A percentile compares a stretch with the other conserved stretches of the same genome.
These are phyloP conservation scores for Candida andamanensis DNA, from an alignment of 805 yeast genomes.

Conservation along the genomic window DNA sequence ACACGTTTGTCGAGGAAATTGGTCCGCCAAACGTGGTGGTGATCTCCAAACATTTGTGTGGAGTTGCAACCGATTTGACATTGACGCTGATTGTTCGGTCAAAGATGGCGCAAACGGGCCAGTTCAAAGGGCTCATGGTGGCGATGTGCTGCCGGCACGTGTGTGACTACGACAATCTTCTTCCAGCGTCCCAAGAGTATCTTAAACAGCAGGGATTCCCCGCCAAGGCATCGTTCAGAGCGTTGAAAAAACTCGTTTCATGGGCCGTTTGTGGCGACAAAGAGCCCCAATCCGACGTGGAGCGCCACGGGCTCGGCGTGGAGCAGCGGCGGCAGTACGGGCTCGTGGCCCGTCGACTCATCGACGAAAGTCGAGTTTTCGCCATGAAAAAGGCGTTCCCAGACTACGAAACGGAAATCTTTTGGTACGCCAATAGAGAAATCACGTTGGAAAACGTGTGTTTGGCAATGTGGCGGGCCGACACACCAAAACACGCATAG, in stretches of 20 bases:
- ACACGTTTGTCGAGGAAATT: slow-evolving; percentile 23
- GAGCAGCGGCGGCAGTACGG: no score
- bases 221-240: slow-evolving; percentile 34
- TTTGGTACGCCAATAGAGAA: slow-evolving; percentile 52
- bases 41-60: slow-evolving; percentile 86
- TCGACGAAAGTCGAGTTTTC: slow-evolving; percentile 65
- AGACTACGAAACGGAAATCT: slow-evolving; percentile 41
- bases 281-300: slow-evolving; percentile 18
- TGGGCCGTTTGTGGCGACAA: slow-evolving; percentile 84
- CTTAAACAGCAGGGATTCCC: slow-evolving; percentile 30
- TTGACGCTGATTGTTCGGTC: slow-evolving; percentile 54
- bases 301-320: background rate
- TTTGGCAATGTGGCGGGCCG: slow-evolving; percentile 20
- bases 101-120: background rate
- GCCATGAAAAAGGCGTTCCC: slow-evolving; percentile 35
- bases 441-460: slow-evolving; percentile 72
- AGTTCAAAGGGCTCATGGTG: slow-evolving; percentile 57
- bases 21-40: slow-evolving; percentile 40
- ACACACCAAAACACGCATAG: background rate
- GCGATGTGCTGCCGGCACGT: slow-evolving; percentile 95
- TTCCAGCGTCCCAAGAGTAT: slow-evolving; percentile 42
- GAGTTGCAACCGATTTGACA: slow-evolving; percentile 89
- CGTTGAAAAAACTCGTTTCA: slow-evolving; percentile 62
- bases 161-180: slow-evolving; percentile 56
- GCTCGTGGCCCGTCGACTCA: slow-evolving; percentile 58